phyloP scores from a whole-genome alignment of 345 rosid species.

The Linum trigynum region DNA sequence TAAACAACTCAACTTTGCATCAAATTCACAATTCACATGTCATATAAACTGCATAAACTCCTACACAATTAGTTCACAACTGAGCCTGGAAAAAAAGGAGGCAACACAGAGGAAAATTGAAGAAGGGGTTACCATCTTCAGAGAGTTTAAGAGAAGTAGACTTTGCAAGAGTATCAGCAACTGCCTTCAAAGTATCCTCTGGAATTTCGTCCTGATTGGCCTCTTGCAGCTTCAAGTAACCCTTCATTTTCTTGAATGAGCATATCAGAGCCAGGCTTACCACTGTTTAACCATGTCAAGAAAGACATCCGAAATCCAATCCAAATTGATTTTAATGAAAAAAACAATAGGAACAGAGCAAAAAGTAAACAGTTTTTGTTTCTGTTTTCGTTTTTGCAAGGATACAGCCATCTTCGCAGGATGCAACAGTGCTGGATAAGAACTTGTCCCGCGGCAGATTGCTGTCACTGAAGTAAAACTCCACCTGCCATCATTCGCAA shows the following conservation, averaged over 20 bases:
- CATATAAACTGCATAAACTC: neutral
- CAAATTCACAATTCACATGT: neutral
- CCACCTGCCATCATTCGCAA: slow-evolving; percentile 44
- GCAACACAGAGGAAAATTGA: neutral
- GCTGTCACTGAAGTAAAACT: slow-evolving; percentile 92
- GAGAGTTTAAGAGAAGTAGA: slow-evolving; percentile 70
- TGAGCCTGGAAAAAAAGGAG: neutral
- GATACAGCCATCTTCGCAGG: slow-evolving; percentile 81
- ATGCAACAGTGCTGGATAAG: slow-evolving; percentile 46
- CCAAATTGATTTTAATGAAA: neutral
- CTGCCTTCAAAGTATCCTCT: slow-evolving; percentile 63
- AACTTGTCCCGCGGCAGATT: slow-evolving; percentile 79
- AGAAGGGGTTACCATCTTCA: slow-evolving; percentile 60
- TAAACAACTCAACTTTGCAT: no score
- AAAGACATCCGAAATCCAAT: neutral
- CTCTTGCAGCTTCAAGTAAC: slow-evolving; percentile 55
- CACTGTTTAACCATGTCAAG: slow-evolving; percentile 46
- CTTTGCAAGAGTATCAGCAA: slow-evolving; percentile 65
- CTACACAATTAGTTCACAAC: neutral
- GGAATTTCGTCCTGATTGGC: slow-evolving; percentile 63
- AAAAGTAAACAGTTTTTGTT: no score
- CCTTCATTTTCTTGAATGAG: slow-evolving; percentile 82
- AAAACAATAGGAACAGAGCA: neutral
- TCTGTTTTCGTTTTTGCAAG: neutral
- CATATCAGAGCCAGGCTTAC: slow-evolving; percentile 84